A percentile compares a stretch with the other conserved stretches of the same genome.
These are phyloP conservation scores for Phytophthora agathidicida DNA, from an alignment of 352 stramenopile species.

Conservation along the genomic window DNA sequence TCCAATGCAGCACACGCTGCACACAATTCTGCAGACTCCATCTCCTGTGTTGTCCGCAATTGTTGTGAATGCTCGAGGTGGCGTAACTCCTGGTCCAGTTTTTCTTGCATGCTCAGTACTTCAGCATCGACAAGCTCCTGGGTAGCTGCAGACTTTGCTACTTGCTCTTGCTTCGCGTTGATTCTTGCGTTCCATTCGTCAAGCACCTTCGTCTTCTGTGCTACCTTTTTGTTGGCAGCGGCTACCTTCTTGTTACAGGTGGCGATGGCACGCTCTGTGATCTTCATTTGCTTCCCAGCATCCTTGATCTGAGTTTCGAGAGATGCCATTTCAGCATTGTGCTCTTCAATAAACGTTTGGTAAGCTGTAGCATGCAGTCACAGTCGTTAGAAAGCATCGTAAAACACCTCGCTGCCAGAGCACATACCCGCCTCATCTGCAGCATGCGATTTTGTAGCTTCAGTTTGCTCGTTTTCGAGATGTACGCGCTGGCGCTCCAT, in stretches of 20 bases:
- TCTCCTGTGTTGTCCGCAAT: conserved; percentile 10
- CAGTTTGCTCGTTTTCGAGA: conserved; percentile 36
- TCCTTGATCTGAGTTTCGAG: conserved; percentile 31
- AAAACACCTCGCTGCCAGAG: not conserved
- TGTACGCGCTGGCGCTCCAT: conserved; percentile 43
- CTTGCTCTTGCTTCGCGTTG: conserved; percentile 17
- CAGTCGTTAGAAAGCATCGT: not conserved
- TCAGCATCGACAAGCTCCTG: conserved; percentile 31
- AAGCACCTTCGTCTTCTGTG: conserved; percentile 24
- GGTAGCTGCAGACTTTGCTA: conserved; percentile 21
- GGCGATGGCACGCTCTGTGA: conserved; percentile 24
- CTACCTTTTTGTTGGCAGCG: conserved; percentile 29
- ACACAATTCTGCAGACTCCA: conserved; percentile 25
- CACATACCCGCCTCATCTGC: conserved; percentile 34
- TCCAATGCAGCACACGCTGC: conserved; percentile 28
- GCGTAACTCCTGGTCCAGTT: conserved; percentile 16
- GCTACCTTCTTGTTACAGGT: conserved; percentile 28
- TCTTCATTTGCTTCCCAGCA: conserved; percentile 28
- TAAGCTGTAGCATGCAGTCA: conserved; percentile 19
- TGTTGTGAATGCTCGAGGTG: conserved; percentile 13
- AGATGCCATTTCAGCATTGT: conserved; percentile 23
- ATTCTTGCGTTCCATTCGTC: conserved; percentile 25
- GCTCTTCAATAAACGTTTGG: conserved; percentile 7
- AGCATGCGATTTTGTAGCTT: conserved; percentile 19
- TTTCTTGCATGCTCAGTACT: conserved; percentile 9